A percentile compares a stretch with the other conserved stretches of the same genome.
These are phyloP conservation scores for Deinandra increscens DNA, from an alignment of 129 eudicot genomes.

Conservation along the genomic window DNA sequence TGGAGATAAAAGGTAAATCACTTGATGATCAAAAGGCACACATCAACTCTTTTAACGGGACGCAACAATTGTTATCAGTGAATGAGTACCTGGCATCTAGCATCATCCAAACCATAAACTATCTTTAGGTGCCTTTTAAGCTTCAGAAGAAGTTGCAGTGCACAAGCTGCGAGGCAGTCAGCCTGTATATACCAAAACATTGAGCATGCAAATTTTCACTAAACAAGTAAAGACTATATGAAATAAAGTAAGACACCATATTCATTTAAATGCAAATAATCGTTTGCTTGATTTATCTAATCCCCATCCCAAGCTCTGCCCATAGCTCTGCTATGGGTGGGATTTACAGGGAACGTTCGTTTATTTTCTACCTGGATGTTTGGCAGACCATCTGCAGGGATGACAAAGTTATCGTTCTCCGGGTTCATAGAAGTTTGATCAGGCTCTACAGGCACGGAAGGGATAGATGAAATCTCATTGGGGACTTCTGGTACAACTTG, in stretches of 20 bases:
- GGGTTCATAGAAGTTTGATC: conserved; percentile 33
- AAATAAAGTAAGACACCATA: conserved; percentile 10
- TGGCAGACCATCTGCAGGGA: conserved; percentile 51
- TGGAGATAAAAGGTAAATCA: conserved; percentile 18
- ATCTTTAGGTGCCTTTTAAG: conserved; percentile 94
- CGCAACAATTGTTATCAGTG: background rate
- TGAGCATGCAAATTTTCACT: conserved; percentile 11
- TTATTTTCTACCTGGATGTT: conserved; percentile 61
- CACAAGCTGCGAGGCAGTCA: conserved; percentile 75
- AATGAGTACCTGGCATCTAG: conserved; percentile 78
- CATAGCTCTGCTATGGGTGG: too few relatives aligned
- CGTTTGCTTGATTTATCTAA: conserved; percentile 26
- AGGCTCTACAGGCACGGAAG: conserved; percentile 27
- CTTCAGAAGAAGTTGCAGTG: conserved; percentile 83
- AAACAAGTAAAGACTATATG: conserved; percentile 15
- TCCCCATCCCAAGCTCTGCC: too few relatives aligned
- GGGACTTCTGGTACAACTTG: conserved; percentile 33
- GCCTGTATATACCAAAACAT: conserved; percentile 51
- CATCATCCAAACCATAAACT: conserved; percentile 76
- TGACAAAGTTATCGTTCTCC: conserved; percentile 27
- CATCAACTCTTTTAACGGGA: background rate
- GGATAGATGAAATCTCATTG: conserved; percentile 29
- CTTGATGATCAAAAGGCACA: background rate
- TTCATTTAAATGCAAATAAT: background rate
- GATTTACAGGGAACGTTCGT: too few relatives aligned